Evolutionary conservation across 1,139 yeast genomes (phyloP).

Genomic region (Saccharomycopsis hybrid): DNA sequence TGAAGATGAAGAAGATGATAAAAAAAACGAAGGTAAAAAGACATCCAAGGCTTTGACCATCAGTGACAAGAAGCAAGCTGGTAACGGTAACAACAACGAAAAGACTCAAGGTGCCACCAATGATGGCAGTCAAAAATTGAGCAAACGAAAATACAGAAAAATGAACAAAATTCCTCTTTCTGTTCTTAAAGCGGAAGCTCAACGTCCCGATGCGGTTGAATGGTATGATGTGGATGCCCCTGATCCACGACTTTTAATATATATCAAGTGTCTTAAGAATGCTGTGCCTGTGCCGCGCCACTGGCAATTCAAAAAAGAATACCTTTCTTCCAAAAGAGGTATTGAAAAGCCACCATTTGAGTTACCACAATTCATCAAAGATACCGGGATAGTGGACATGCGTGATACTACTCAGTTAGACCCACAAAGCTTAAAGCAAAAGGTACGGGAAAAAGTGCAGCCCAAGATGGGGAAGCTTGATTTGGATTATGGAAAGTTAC

Average conservation of each 20-base stretch:
- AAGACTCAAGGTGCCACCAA: constrained; percentile 4
- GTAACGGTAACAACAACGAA: constrained; percentile 1
- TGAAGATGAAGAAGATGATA: constrained; percentile 17
- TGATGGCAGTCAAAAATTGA: constrained; percentile 22
- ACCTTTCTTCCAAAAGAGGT: constrained; percentile 65
- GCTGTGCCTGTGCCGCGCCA: constrained; percentile 75
- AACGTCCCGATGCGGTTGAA: constrained; percentile 69
- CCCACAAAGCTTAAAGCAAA: constrained; percentile 55
- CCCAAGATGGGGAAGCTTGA: constrained; percentile 87
- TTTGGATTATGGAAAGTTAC: constrained; percentile 74
- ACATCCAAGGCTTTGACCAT: too few relatives aligned
- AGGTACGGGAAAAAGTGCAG: constrained; percentile 78
- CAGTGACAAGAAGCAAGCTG: constrained; percentile 22
- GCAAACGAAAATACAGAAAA: constrained; percentile 42
- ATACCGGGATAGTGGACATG: constrained; percentile 88
- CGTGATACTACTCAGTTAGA: constrained; percentile 41
- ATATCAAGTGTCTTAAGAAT: constrained; percentile 61
- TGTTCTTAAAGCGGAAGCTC: constrained; percentile 52
- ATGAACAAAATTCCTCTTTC: constrained; percentile 60
- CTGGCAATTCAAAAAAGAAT: constrained; percentile 80
- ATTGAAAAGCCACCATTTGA: constrained; percentile 68
- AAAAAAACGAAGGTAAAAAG: constrained; percentile 20
- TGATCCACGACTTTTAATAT: constrained; percentile 64
- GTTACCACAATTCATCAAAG: constrained; percentile 70
- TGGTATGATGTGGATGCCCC: constrained; percentile 84